These are phyloP conservation scores for Candida palmyrensis DNA, from an alignment of 805 yeast genomes.

Conservation along the genomic window DNA sequence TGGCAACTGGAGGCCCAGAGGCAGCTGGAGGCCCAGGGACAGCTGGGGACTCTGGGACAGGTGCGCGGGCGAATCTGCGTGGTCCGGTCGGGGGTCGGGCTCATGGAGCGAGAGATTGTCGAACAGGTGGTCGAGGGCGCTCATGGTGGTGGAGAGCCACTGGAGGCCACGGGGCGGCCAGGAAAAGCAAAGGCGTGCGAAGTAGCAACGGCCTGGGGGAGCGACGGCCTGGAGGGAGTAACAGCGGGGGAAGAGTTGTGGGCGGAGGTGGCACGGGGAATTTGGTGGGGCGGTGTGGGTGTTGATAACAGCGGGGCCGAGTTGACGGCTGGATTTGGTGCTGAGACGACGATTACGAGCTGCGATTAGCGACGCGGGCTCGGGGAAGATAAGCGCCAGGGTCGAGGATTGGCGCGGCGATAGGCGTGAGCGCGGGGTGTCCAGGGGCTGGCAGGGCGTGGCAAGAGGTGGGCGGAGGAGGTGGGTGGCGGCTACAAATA, in stretches of 20 bases:
- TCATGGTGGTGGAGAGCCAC: conserved; percentile 1
- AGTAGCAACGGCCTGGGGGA: not conserved
- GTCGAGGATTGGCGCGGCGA: too few species aligned
- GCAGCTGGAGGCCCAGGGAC: too few species aligned
- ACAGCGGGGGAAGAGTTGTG: not conserved
- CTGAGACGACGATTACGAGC: not conserved
- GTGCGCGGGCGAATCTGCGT: too few species aligned
- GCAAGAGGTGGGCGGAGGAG: too few species aligned
- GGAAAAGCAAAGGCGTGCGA: not conserved
- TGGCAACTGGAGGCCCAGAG: too few species aligned
- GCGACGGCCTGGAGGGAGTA: not conserved
- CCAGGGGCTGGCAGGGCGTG: too few species aligned
- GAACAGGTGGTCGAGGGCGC: conserved; percentile 5
- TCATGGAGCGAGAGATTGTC: conserved; percentile 9
- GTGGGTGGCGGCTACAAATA: too few species aligned
- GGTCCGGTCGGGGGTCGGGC: conserved; percentile 8
- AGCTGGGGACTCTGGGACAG: too few species aligned
- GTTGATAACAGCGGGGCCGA: too few species aligned
- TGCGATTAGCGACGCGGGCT: not conserved
- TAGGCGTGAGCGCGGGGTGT: too few species aligned
- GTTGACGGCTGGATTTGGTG: too few species aligned
- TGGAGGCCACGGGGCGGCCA: not conserved
- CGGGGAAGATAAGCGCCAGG: too few species aligned
- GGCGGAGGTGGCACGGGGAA: not conserved
- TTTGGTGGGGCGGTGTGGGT: not conserved